Conservation (phyloP, 495 filamentous ascomycete genomes). For the Podospora sp. region DNA sequence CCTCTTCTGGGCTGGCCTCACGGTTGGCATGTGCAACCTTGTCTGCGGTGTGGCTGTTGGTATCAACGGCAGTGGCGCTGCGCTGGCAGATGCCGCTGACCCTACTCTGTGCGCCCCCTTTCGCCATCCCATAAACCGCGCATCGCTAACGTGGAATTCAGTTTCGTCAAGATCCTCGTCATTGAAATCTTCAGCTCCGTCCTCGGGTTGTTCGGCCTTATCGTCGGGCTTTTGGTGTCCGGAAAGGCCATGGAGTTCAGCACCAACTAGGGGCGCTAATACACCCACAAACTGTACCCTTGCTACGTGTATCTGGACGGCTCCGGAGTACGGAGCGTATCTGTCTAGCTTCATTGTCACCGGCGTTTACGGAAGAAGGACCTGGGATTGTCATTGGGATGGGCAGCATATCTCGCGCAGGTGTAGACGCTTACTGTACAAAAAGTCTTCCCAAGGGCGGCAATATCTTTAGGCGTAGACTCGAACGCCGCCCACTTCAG, state of each 20-base stretch:
- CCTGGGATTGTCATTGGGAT: slow-evolving; percentile 33
- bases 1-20: slow-evolving; percentile 92
- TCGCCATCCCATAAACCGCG: neutral
- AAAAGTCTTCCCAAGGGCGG: slow-evolving; percentile 23
- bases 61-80: slow-evolving; percentile 96
- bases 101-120: slow-evolving; percentile 70
- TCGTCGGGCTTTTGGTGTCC: slow-evolving; percentile 86
- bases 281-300: neutral
- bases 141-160: slow-evolving; percentile 36
- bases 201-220: slow-evolving; percentile 94
- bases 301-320: slow-evolving; percentile 24
- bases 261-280: slow-evolving; percentile 32
- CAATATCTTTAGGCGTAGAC: slow-evolving; percentile 22
- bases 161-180: slow-evolving; percentile 98
- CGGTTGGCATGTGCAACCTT: slow-evolving; percentile 92
- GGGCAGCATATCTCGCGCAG: slow-evolving; percentile 32
- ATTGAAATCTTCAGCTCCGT: slow-evolving; percentile 99
- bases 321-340: slow-evolving; percentile 28
- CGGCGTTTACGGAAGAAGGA: slow-evolving; percentile 39
- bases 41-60: slow-evolving; percentile 96
- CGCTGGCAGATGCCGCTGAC: slow-evolving; percentile 93
- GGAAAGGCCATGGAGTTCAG: slow-evolving; percentile 79
- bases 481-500: slow-evolving; percentile 3
- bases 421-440: slow-evolving; percentile 36
- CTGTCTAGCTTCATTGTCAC: slow-evolving; percentile 38